Base-by-base conservation (phyloP, 129 eudicot genomes). In the Pseudognaphalium luteoalbum region DNA sequence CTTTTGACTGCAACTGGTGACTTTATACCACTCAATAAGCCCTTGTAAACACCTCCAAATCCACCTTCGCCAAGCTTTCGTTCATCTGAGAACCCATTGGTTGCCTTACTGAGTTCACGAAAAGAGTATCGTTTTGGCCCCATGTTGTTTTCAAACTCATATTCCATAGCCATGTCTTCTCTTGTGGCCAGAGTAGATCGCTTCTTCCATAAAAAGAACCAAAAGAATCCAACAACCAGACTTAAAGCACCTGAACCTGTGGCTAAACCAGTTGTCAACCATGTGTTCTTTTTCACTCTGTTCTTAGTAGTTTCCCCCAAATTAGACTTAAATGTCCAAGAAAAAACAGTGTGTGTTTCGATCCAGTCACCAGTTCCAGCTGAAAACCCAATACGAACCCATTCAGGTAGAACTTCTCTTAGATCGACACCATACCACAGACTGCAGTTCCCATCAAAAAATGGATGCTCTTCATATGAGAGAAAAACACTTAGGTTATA, bases 51-150 rank as follows among this genome's bases (percentile, higher is more conserved):
- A 2, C 90, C 86, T 54, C 89, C 89, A 62, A 86, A 86, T 16
- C 89, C 89, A 59, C 87, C 89, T 75, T 86, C 86, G 41, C 87
- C 90, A 1, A 86, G 87, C 87, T 86, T 86, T 37, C 79, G 81
- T 17, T 86, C 81, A 57, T 82, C 87, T 7, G 81, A 65, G 54
- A 86, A 86, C 35, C 81, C 75, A 10, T 77, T 74, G 0, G 90
- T 86, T 8, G 90, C 87, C 21, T 68, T 76, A 22, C 64, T 68
- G 5, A 86, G 81, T 37, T 86, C 83, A 2, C 61, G 57, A 70
- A 79, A 86, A 2, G 87, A 17, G 76, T 76, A 86, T 32, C 71
- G 66, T 66, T 73, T 86, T 17, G 85, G 90, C 57, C 87, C 90
- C 28, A 83, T 73, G 52, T 62, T 76, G 11, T 71, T 73, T 39